Percentiles rank a stretch among this genome's conserved stretches.
phyloP scores from a whole-genome alignment of 768 basidiomycete species.

The Tricholoma furcatifolium region DNA sequence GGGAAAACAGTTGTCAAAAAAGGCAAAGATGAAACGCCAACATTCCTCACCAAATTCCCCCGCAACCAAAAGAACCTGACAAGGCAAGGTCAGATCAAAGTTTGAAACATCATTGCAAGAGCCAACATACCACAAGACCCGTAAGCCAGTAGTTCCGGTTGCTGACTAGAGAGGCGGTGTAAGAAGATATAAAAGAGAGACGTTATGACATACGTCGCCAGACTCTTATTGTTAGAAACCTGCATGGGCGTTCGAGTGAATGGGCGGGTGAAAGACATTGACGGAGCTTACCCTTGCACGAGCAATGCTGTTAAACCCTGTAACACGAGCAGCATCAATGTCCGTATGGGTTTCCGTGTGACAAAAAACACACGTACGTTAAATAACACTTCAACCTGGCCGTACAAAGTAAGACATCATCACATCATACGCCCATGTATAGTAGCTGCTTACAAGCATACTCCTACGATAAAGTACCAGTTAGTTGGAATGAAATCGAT shows the following conservation, averaged over 20 bases:
- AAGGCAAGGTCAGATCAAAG: neutral
- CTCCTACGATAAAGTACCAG: constrained; percentile 33
- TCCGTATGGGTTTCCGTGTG: neutral
- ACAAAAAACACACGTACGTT: constrained; percentile 31
- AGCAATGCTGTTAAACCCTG: constrained; percentile 46
- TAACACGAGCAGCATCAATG: neutral
- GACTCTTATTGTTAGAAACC: constrained; percentile 45
- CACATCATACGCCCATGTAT: neutral
- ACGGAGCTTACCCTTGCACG: constrained; percentile 40
- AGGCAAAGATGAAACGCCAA: neutral
- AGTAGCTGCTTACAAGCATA: constrained; percentile 27
- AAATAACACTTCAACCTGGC: constrained; percentile 48
- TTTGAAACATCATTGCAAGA: neutral
- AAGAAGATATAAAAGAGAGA: neutral
- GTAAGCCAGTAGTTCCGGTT: constrained; percentile 35
- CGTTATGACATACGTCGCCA: constrained; percentile 36
- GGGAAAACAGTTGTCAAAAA: neutral
- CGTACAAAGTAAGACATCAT: neutral
- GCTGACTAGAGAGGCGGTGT: constrained; percentile 34
- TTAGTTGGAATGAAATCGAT: too few species aligned
- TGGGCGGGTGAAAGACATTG: constrained; percentile 1
- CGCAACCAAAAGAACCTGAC: constrained; percentile 30
- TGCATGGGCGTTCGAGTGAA: constrained; percentile 12
- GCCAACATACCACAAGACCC: constrained; percentile 29
- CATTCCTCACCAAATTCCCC: constrained; percentile 37